Evolutionary conservation across 805 yeast species (phyloP).

Genomic region (Candida sonorensis): DNA sequence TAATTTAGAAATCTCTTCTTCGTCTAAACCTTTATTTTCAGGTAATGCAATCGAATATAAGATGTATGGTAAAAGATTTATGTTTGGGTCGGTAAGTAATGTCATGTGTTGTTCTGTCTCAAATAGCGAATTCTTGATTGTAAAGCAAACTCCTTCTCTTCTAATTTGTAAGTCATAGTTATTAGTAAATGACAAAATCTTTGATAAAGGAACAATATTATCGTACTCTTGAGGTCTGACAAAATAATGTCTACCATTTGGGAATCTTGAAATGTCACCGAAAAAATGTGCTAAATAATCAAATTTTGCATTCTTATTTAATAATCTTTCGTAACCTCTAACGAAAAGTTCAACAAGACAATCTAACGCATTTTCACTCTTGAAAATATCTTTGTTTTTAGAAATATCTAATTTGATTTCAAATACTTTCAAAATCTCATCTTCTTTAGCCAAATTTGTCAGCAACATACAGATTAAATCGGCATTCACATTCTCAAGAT

Average conservation of each 20-base stretch:
- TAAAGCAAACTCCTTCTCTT: constrained; percentile 88
- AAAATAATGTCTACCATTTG: constrained; percentile 70
- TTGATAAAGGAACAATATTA: constrained; percentile 70
- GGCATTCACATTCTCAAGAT: constrained; percentile 55
- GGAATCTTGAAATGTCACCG: constrained; percentile 80
- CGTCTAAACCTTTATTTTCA: constrained; percentile 45
- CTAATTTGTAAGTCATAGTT: constrained; percentile 70
- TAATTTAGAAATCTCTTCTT: constrained; percentile 77
- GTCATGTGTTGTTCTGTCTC: constrained; percentile 62
- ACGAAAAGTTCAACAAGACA: constrained; percentile 86
- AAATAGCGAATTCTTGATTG: constrained; percentile 84
- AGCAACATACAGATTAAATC: constrained; percentile 80
- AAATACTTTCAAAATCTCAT: constrained; percentile 49
- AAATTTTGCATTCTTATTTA: constrained; percentile 66
- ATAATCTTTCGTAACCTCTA: constrained; percentile 65
- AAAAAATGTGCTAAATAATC: constrained; percentile 85
- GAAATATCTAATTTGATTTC: constrained; percentile 27
- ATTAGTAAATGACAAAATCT: constrained; percentile 76
- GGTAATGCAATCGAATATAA: constrained; percentile 78
- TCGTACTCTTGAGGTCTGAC: constrained; percentile 68
- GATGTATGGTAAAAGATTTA: constrained; percentile 75
- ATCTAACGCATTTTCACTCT: constrained; percentile 56
- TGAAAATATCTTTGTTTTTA: constrained; percentile 41
- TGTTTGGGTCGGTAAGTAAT: constrained; percentile 51
- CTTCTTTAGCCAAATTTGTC: constrained; percentile 79